phyloP scores from a whole-genome alignment of 2,329 filamentous ascomycete genomes.

The Fusarium sublunatum region DNA sequence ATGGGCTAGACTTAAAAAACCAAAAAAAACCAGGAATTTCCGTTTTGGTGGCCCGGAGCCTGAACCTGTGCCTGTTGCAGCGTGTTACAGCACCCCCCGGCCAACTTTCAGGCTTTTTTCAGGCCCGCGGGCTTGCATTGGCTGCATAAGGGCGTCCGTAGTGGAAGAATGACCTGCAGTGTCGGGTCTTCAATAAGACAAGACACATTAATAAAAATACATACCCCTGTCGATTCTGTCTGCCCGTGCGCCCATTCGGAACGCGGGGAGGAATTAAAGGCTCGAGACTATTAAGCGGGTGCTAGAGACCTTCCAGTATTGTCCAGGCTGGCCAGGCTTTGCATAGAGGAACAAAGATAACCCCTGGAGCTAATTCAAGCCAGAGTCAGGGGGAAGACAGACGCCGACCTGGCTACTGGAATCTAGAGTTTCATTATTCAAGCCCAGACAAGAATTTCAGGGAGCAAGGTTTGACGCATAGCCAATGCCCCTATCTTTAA shows the following conservation, averaged over 20 bases:
- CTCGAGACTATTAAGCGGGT: conserved; percentile 10
- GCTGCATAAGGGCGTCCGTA: no score
- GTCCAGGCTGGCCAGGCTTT: no score
- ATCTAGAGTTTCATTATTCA: conserved; percentile 17
- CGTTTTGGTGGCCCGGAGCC: conserved; percentile 42
- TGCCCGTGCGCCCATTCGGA: conserved; percentile 34
- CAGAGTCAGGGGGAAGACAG: conserved; percentile 12
- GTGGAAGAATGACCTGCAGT: conserved; percentile 12
- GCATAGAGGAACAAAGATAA: conserved; percentile 23
- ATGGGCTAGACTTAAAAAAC: conserved; percentile 37
- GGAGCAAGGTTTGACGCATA: conserved; percentile 20
- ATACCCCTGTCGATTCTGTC: conserved; percentile 17
- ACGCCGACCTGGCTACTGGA: conserved; percentile 15
- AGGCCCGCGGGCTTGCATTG: conserved; percentile 29
- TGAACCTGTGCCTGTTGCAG: no score
- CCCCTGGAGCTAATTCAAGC: conserved; percentile 30
- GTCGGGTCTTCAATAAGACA: conserved; percentile 13
- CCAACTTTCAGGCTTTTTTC: conserved; percentile 34
- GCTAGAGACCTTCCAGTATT: no score
- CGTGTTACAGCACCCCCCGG: no score
- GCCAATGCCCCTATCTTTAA: conserved; percentile 12
- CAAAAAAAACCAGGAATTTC: conserved; percentile 30
- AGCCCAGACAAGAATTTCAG: conserved; percentile 15
- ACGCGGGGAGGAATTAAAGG: conserved; percentile 41
- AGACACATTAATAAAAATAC: no score